Evolutionary conservation across 2,329 filamentous ascomycete species (phyloP).

Genomic region (Periconia sp.): DNA sequence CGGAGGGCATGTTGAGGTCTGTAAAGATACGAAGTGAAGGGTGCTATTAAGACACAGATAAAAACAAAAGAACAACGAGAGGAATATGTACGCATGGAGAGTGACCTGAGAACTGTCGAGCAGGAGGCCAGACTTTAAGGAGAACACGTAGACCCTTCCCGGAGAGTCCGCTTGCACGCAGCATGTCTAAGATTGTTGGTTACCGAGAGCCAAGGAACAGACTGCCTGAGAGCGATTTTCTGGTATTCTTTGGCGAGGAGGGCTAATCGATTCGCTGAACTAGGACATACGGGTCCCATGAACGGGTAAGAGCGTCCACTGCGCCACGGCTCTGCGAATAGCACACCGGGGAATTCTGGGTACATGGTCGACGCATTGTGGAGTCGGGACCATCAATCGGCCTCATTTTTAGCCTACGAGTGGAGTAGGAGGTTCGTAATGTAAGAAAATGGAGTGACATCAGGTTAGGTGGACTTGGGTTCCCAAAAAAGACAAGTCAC

Average conservation of each 20-base stretch:
- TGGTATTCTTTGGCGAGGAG: background rate
- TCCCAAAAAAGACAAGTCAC: background rate
- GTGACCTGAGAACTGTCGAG: background rate
- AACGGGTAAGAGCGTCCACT: background rate
- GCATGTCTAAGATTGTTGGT: background rate
- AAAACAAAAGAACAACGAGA: background rate
- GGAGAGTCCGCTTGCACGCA: background rate
- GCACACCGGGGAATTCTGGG: background rate
- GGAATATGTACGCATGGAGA: background rate
- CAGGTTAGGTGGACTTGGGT: background rate
- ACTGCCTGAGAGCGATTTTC: background rate
- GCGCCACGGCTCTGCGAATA: background rate
- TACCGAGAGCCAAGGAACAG: background rate
- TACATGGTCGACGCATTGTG: background rate
- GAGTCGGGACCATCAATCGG: background rate
- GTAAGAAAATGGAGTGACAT: background rate
- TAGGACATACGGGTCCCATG: background rate
- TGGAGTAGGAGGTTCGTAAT: background rate
- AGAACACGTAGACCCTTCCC: background rate
- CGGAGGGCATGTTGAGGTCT: conserved; percentile 6
- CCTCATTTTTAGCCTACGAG: background rate
- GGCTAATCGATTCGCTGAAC: background rate
- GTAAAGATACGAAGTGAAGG: background rate
- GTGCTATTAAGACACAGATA: background rate
- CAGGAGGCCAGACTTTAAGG: background rate